Percentiles rank a stretch among this genome's conserved stretches.
Evolutionary conservation across 176 grass and related monocot genomes (phyloP).

Genomic region (Triticum dicoccoides): DNA sequence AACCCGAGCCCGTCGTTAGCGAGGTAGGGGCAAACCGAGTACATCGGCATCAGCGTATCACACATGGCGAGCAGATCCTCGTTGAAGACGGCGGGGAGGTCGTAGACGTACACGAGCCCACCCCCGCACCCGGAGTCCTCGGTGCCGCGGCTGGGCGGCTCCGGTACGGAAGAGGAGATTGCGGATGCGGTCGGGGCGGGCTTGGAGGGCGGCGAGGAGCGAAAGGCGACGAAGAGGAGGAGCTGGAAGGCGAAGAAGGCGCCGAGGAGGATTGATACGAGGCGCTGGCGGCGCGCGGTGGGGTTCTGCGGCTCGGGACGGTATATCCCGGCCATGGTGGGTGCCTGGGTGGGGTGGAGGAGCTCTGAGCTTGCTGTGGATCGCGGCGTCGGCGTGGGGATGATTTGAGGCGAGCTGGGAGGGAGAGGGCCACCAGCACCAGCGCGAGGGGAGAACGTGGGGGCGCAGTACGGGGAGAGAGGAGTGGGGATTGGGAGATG

Average conservation of each 20-base stretch:
- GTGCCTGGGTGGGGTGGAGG: neutral
- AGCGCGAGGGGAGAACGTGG: constrained; percentile 30
- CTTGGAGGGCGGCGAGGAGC: constrained; percentile 22
- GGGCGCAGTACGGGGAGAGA: neutral
- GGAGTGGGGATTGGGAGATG: neutral
- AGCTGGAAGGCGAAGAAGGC: constrained; percentile 59
- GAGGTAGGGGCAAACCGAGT: constrained; percentile 60
- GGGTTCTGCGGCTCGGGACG: constrained; percentile 20
- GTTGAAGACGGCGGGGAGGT: constrained; percentile 68
- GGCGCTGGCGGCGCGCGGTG: constrained; percentile 30
- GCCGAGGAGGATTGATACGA: constrained; percentile 40
- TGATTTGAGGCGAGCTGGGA: constrained; percentile 17
- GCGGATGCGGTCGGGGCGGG: neutral
- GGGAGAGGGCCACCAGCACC: constrained; percentile 12
- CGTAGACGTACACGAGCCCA: constrained; percentile 76
- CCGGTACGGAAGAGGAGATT: neutral
- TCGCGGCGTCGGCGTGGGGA: neutral
- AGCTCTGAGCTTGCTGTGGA: neutral
- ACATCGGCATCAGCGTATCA: constrained; percentile 46
- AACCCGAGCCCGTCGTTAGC: constrained; percentile 65
- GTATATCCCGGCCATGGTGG: constrained; percentile 25
- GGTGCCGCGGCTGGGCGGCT: neutral
- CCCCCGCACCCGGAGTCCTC: constrained; percentile 28
- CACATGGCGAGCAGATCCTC: constrained; percentile 53
- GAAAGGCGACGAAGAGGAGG: constrained; percentile 49